Evolutionary conservation across 2,329 filamentous ascomycete genomes (phyloP), one percentile per base, ranked within the genome.

Genomic region (Xylariaceae sp.): DNA sequence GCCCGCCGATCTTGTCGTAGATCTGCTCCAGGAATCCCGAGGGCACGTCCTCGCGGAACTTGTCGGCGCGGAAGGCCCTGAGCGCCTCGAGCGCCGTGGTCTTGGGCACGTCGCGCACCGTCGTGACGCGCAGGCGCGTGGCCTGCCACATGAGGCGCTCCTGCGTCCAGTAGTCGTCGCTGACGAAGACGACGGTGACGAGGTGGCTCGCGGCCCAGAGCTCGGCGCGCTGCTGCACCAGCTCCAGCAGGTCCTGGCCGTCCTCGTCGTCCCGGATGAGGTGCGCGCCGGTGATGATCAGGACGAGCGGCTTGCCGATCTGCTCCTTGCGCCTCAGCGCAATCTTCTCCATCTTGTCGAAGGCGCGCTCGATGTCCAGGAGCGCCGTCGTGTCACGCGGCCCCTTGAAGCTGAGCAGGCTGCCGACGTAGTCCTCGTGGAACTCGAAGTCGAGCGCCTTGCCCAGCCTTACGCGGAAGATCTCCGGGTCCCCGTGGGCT

Each of bases 141-240:
- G 88, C 87, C 43, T 95, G 83, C 59, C 86, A 83, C 69, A 96
- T 96, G 36, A 98, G 68, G 11, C 89, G 78, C 62, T 98, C 92
- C 55, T 96, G 97, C 1, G 98, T 85, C 92, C 92, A 98, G 65
- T 95, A 98, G 59, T 97, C 92, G 62, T 98, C 92, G 38, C 82
- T 89, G 64, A 96, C 97, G 67, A 98, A 88, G 24, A 98, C 81
- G 71, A 88, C 77, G 1, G 92, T 97, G 18, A 94, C 86, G 6
- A 98, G 74, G 49, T 88, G 90, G 14, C 85, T 80, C 1, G 90
- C 92, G 1, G 92, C 90, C 92, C 92, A 98, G 61, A 92, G 85
- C 63, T 98, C 92, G 1, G 92, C 90, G 19, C 89, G 80, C 60
- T 98, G 92, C 57, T 98, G 92, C 18, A 98, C 80, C 34, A 98